Evolutionary conservation across 495 filamentous ascomycete species (phyloP).

Genomic region (Lophium mytilinum): DNA sequence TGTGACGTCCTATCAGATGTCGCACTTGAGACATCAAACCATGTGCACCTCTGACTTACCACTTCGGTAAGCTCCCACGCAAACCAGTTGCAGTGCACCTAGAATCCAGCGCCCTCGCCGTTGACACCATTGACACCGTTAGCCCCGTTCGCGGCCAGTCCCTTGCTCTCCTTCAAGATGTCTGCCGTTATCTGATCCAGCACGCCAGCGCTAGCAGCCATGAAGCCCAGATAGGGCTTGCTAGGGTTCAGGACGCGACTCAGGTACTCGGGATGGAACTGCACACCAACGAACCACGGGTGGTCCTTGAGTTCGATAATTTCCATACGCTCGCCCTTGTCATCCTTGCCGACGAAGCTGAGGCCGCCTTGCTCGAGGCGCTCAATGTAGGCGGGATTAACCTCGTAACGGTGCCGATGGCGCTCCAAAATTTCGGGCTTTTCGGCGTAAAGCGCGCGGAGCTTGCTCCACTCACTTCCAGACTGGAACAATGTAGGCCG

Average conservation of each 20-base stretch:
- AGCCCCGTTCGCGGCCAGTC: slow-evolving; percentile 3
- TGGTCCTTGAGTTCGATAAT: slow-evolving; percentile 83
- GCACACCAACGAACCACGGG: slow-evolving; percentile 83
- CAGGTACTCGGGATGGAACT: slow-evolving; percentile 83
- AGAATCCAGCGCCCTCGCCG: not conserved
- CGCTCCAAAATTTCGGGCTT: slow-evolving; percentile 45
- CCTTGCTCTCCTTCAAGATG: not conserved
- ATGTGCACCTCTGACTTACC: too few relatives aligned
- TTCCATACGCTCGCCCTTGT: slow-evolving; percentile 80
- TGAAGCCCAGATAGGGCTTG: slow-evolving; percentile 76
- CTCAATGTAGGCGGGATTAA: slow-evolving; percentile 60
- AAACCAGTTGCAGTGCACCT: too few relatives aligned
- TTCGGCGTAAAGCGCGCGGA: slow-evolving; percentile 68
- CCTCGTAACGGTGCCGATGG: slow-evolving; percentile 69
- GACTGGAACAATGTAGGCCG: slow-evolving; percentile 67
- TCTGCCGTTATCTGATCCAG: slow-evolving; percentile 19
- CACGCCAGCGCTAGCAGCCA: slow-evolving; percentile 53
- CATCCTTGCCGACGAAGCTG: slow-evolving; percentile 71
- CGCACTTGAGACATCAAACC: too few relatives aligned
- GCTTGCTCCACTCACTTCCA: slow-evolving; percentile 68
- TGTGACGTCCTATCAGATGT: too few relatives aligned
- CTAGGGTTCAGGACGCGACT: slow-evolving; percentile 64
- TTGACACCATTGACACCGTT: slow-evolving; percentile 12
- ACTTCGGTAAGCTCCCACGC: too few relatives aligned
- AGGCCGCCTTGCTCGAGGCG: slow-evolving; percentile 50